These are phyloP conservation scores for Arabidopsis lyrata DNA, from an alignment of 441 rosid genomes.

Conservation along the genomic window DNA sequence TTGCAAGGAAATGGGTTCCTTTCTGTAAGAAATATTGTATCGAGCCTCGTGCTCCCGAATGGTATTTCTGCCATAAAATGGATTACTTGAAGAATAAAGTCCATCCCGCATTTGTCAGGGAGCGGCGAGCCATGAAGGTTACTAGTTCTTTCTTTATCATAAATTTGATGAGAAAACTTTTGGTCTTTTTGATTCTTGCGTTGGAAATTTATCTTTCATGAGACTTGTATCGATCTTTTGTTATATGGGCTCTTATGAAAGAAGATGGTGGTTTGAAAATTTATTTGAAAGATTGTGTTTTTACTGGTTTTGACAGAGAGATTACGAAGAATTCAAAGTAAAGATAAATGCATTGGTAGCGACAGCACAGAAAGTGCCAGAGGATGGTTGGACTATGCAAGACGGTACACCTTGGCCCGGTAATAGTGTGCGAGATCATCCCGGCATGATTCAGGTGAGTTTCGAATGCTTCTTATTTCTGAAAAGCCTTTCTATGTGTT, in stretches of 20 bases:
- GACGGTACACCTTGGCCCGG: conserved; percentile 99
- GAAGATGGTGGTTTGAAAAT: conserved; percentile 12
- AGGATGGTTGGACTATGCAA: conserved; percentile 99
- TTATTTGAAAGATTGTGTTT: conserved; percentile 24
- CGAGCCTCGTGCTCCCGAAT: conserved; percentile 98
- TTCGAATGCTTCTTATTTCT: conserved; percentile 15
- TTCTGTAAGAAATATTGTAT: conserved; percentile 85
- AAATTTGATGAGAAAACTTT: conserved; percentile 8
- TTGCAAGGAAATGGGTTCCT: conserved; percentile 97
- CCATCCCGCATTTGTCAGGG: conserved; percentile 78
- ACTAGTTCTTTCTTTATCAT: conserved; percentile 30
- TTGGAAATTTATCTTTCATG: conserved; percentile 1
- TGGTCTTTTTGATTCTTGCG: not conserved
- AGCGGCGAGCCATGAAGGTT: conserved; percentile 95
- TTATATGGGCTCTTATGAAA: not conserved
- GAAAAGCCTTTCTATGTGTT: conserved; percentile 31
- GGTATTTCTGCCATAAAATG: conserved; percentile 86
- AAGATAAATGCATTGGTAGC: conserved; percentile 85
- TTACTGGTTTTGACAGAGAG: conserved; percentile 67
- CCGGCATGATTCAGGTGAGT: conserved; percentile 97
- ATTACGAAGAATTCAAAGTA: conserved; percentile 91
- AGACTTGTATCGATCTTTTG: not conserved
- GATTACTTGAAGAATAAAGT: conserved; percentile 89
- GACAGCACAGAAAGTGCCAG: conserved; percentile 95
- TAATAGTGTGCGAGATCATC: conserved; percentile 90